Percentiles rank a stretch among this genome's conserved stretches.
phyloP scores from a whole-genome alignment of 2,329 filamentous ascomycete species.

The Colletotrichum spinosum region DNA sequence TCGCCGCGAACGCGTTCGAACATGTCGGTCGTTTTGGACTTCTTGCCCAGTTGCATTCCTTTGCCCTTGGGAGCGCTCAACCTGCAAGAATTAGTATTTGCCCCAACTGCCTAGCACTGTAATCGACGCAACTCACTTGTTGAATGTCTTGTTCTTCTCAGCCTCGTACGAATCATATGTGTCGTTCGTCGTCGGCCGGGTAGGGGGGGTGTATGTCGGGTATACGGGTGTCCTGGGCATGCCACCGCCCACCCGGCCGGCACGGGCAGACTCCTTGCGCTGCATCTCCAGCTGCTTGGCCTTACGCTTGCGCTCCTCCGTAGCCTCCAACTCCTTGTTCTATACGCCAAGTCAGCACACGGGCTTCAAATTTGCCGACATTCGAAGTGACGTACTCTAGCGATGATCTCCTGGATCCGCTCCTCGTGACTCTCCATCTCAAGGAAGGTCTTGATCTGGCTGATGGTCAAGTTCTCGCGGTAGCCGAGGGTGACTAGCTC shows the following conservation, averaged over 20 bases:
- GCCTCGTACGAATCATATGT: constrained; percentile 96
- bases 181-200: constrained; percentile 78
- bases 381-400: constrained; percentile 69
- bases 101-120: no score
- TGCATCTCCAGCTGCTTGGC: constrained; percentile 99
- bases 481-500: constrained; percentile 97
- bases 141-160: constrained; percentile 92
- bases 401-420: constrained; percentile 98
- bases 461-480: constrained; percentile 93
- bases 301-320: constrained; percentile 97
- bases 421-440: constrained; percentile 99
- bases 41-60: constrained; percentile 99
- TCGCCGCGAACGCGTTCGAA: constrained; percentile 96
- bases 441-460: constrained; percentile 98
- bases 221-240: constrained; percentile 84
- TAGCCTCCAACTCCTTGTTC: constrained; percentile 99
- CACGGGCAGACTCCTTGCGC: constrained; percentile 92
- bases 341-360: constrained; percentile 52
- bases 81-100: constrained; percentile 20
- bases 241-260: constrained; percentile 67
- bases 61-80: constrained; percentile 80
- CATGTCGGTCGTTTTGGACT: constrained; percentile 97
- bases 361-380: background rate
- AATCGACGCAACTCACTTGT: constrained; percentile 69
- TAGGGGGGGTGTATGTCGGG: constrained; percentile 87